Evolutionary conservation across 1,284 basidiomycete species (phyloP).

Genomic region (Vanrija sp.): DNA sequence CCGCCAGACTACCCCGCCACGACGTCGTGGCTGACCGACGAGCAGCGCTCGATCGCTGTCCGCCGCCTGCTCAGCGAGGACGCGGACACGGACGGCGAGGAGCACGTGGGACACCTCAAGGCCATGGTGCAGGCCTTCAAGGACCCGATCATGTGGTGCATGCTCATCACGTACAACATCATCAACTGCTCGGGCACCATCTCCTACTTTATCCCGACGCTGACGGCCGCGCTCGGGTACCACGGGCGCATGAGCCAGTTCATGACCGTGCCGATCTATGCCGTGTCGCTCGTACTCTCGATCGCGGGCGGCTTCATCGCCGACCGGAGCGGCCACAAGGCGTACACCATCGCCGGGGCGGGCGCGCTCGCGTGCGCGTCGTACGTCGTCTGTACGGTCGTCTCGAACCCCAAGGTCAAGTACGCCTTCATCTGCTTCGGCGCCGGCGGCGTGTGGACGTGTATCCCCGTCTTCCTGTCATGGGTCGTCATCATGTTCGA

Average conservation of each 20-base stretch:
- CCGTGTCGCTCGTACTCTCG: conserved; percentile 17
- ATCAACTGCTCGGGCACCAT: conserved; percentile 26
- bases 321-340: conserved; percentile 16
- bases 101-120: conserved; percentile 18
- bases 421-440: conserved; percentile 27
- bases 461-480: conserved; percentile 19
- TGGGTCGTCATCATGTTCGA: conserved; percentile 20
- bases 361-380: conserved; percentile 9
- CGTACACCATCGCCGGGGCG: conserved; percentile 15
- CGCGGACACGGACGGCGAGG: conserved; percentile 15
- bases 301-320: conserved; percentile 18
- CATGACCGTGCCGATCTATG: conserved; percentile 31
- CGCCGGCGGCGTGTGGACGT: conserved; percentile 21
- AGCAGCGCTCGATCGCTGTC: conserved; percentile 18
- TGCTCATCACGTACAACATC: conserved; percentile 14
- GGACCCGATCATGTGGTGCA: conserved; percentile 35
- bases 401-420: conserved; percentile 10
- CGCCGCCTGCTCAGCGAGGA: conserved; percentile 12
- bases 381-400: conserved; percentile 3
- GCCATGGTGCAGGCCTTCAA: conserved; percentile 20
- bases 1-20: conserved; percentile 28
- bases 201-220: conserved; percentile 35
- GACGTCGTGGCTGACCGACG: conserved; percentile 30
- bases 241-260: conserved; percentile 26
- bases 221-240: conserved; percentile 28